Evolutionary conservation across 2,329 filamentous ascomycete genomes (phyloP).

Genomic region (Fusarium sp.): DNA sequence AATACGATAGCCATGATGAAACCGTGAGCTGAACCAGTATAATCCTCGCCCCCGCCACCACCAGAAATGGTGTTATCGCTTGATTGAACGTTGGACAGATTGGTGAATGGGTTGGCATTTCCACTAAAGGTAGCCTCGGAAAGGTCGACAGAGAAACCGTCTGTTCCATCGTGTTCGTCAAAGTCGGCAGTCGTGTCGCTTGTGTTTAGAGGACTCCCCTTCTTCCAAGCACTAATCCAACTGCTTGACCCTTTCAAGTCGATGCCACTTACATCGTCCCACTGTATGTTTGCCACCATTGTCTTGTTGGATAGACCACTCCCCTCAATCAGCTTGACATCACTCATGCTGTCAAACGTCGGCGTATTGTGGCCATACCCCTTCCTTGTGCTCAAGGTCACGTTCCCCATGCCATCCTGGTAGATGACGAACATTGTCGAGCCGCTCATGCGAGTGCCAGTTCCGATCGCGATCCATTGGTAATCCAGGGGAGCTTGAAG

Average conservation of each 20-base stretch:
- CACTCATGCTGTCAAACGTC: not conserved
- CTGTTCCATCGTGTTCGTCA: not conserved
- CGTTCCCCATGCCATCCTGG: not conserved
- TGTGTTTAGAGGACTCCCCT: not conserved
- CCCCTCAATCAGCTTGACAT: not conserved
- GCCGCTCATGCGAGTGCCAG: conserved; percentile 1
- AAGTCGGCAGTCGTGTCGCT: not conserved
- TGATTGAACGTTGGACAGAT: not conserved
- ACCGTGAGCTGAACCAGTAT: not conserved
- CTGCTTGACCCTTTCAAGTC: not conserved
- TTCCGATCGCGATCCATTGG: conserved; percentile 8
- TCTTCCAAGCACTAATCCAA: conserved; percentile 10
- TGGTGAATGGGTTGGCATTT: not conserved
- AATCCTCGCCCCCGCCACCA: not conserved
- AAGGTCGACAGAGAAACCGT: not conserved
- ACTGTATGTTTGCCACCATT: conserved; percentile 2
- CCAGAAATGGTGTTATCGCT: not conserved
- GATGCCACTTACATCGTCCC: not conserved
- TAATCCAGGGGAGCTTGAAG: not conserved
- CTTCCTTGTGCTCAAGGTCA: conserved; percentile 2
- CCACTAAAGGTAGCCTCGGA: not conserved
- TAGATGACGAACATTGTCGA: conserved; percentile 1
- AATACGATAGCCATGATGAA: not conserved
- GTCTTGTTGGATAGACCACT: not conserved
- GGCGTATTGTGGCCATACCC: not conserved